Conservation (phyloP, 441 rosid species). For the Gossypium trilobum region DNA sequence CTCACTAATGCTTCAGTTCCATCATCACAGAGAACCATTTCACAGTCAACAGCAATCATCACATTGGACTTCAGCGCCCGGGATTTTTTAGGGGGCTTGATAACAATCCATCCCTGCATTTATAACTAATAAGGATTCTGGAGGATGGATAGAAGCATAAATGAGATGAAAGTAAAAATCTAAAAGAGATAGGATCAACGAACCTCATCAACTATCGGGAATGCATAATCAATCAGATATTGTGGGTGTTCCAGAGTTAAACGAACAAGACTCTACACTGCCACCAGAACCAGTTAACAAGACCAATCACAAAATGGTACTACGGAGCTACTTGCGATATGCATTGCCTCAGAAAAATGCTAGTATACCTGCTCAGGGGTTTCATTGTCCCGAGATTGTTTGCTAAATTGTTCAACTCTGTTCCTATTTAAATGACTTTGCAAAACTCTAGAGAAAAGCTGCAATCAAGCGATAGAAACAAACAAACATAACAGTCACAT, state of each 20-base stretch:
- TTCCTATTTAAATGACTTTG: constrained; percentile 36
- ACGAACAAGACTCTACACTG: constrained; percentile 66
- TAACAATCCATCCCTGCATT: constrained; percentile 64
- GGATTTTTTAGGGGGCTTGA: constrained; percentile 35
- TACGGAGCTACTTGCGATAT: neutral
- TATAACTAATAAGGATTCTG: neutral
- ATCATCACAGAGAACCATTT: constrained; percentile 92
- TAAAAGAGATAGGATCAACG: constrained; percentile 13
- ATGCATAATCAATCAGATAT: constrained; percentile 38
- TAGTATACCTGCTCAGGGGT: constrained; percentile 57
- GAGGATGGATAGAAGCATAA: neutral
- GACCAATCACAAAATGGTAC: constrained; percentile 5
- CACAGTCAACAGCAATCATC: constrained; percentile 80
- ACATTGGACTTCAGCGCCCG: constrained; percentile 33
- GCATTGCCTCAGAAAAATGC: neutral
- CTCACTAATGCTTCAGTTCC: constrained; percentile 80
- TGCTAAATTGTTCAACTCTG: constrained; percentile 28
- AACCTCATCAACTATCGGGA: constrained; percentile 63
- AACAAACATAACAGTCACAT: neutral
- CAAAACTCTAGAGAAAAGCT: constrained; percentile 47
- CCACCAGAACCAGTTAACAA: constrained; percentile 34
- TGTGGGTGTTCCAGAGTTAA: constrained; percentile 49
- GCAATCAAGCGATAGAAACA: constrained; percentile 10
- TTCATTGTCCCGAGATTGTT: constrained; percentile 35
- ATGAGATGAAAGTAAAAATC: neutral